Conservation (phyloP, 1,139 yeast genomes). For the Hansenula anomala region DNA sequence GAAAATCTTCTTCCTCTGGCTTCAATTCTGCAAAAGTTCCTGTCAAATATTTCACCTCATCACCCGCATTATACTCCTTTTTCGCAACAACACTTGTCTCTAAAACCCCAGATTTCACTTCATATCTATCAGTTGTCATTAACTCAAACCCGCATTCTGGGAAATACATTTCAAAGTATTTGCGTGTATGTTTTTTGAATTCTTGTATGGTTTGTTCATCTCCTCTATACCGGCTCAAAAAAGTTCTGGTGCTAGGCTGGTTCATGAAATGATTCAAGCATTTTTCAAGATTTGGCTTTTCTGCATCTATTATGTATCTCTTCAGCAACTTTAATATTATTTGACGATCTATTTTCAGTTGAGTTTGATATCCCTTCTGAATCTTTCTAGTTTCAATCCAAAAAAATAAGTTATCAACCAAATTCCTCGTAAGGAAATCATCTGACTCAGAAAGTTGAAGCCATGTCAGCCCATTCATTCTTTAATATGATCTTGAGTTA, state of each 20-base stretch:
- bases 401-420: slow-evolving; percentile 29
- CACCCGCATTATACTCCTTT: slow-evolving; percentile 25
- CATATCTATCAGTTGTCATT: slow-evolving; percentile 38
- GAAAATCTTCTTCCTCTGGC: slow-evolving; percentile 27
- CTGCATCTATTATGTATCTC: slow-evolving; percentile 13
- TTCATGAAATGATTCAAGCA: slow-evolving; percentile 26
- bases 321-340: slow-evolving; percentile 15
- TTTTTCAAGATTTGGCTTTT: slow-evolving; percentile 9
- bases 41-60: slow-evolving; percentile 29
- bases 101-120: slow-evolving; percentile 17
- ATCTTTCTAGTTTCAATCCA: slow-evolving; percentile 34
- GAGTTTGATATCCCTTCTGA: slow-evolving; percentile 22
- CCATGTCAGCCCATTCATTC: slow-evolving; percentile 7
- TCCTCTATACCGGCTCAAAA: slow-evolving; percentile 20
- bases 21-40: slow-evolving; percentile 35
- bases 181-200: slow-evolving; percentile 31
- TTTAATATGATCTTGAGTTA: slow-evolving; percentile 17
- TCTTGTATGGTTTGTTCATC: slow-evolving; percentile 19
- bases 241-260: slow-evolving; percentile 26
- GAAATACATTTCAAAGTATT: slow-evolving; percentile 32
- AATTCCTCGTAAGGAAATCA: slow-evolving; percentile 32
- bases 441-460: slow-evolving; percentile 51
- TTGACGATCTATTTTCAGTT: slow-evolving; percentile 18
- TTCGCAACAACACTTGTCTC: slow-evolving; percentile 41
- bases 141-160: slow-evolving; percentile 37